Evolutionary conservation across 2,329 filamentous ascomycete species (phyloP).

Genomic region (Botrytis fragariae): DNA sequence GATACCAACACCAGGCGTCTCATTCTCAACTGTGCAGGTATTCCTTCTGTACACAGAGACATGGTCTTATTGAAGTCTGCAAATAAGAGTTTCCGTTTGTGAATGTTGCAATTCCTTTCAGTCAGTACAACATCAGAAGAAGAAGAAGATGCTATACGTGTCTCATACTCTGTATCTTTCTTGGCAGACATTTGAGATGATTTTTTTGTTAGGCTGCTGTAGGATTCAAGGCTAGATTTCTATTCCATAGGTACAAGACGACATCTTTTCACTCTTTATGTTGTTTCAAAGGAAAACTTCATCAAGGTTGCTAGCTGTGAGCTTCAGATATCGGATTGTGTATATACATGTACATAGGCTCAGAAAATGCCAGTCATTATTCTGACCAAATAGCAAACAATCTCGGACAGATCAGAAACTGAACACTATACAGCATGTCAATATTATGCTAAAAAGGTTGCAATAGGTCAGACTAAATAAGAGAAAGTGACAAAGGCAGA

Average conservation of each 20-base stretch:
- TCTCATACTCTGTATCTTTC: neutral
- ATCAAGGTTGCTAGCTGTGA: neutral
- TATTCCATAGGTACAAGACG: neutral
- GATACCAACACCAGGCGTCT: neutral
- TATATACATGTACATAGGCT: neutral
- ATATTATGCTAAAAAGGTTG: accelerated
- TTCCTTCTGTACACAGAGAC: neutral
- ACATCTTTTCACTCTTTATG: neutral
- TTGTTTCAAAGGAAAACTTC: neutral
- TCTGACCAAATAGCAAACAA: neutral
- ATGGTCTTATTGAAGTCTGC: neutral
- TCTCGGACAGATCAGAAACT: neutral
- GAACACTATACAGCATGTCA: neutral
- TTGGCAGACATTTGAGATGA: neutral
- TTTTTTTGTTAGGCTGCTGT: accelerated
- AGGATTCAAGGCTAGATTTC: neutral
- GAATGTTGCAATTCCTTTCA: neutral
- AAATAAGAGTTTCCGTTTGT: neutral
- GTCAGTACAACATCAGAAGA: neutral
- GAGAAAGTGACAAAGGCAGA: accelerated
- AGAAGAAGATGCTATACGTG: neutral
- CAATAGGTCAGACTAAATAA: neutral
- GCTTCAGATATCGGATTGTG: neutral
- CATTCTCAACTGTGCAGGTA: neutral
- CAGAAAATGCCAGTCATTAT: neutral